Percentiles rank a stretch among this genome's conserved stretches.
phyloP scores from a whole-genome alignment of 208 protist species.

The Crithidia sp. region DNA sequence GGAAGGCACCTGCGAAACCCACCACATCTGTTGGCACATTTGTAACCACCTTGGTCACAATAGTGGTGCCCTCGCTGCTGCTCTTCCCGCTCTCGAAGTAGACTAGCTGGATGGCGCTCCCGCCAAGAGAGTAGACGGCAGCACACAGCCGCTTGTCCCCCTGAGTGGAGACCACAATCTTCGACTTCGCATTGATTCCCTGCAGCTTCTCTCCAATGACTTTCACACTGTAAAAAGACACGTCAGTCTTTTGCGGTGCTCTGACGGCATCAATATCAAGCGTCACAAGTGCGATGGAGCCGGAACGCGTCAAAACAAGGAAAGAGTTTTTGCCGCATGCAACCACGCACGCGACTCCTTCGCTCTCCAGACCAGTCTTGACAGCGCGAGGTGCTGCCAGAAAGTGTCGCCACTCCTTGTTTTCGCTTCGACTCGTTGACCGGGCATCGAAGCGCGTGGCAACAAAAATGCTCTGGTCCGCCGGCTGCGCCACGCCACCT shows the following conservation, averaged over 20 bases:
- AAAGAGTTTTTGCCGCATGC: slow-evolving; percentile 29
- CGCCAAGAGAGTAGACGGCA: slow-evolving; percentile 15
- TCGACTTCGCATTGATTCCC: background rate
- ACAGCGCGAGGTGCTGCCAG: slow-evolving; percentile 15
- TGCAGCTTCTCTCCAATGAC: slow-evolving; percentile 3
- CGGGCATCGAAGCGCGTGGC: slow-evolving; percentile 39
- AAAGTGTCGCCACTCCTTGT: slow-evolving; percentile 38
- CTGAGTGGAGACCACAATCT: slow-evolving; percentile 19
- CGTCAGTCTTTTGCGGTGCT: background rate
- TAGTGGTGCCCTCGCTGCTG: background rate
- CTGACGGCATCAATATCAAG: slow-evolving; percentile 16
- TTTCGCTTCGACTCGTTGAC: slow-evolving; percentile 11
- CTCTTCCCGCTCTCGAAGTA: slow-evolving; percentile 1
- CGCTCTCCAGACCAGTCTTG: slow-evolving; percentile 25
- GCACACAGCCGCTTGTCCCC: slow-evolving; percentile 3
- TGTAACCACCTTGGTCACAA: slow-evolving; percentile 12
- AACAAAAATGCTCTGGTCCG: slow-evolving; percentile 28
- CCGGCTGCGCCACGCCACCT: background rate
- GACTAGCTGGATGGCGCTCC: slow-evolving; percentile 18
- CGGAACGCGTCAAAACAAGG: slow-evolving; percentile 19
- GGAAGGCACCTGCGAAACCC: slow-evolving; percentile 37
- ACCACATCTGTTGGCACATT: slow-evolving; percentile 20
- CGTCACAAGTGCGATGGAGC: slow-evolving; percentile 23
- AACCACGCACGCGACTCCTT: slow-evolving; percentile 24
- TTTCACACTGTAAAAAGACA: slow-evolving; percentile 10